Base-by-base conservation (phyloP, 768 basidiomycete species). In the Termitomyces sp. region DNA sequence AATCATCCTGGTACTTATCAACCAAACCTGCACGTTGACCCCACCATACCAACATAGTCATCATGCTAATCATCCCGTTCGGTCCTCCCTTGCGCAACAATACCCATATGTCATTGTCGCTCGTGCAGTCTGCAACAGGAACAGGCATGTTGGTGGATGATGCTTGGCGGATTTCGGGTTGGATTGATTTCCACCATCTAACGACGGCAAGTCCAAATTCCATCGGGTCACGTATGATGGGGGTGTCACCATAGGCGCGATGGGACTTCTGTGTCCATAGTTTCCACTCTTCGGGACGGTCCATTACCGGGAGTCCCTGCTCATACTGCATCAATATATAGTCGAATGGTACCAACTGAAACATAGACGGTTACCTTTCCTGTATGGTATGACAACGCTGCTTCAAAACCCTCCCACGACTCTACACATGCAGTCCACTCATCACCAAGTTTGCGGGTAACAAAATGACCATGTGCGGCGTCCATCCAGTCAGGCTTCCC, bases 111-210 rank as follows among this genome's bases (percentile, higher is more conserved):
- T 55, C 54, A 15, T 29, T 10, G 12, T 32, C 16, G 25, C 12
- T n/a, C 12, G 7, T 7, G 2, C 39, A 22, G 20, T 22, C 18
- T 6, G 16, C 39, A 33, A 33, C 12, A n/a, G 39, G 15, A 15
- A 27, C 7, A 18, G 29, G 40, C 13, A 55, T 25, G 38, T 42
- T 31, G 2, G 15, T 52, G 0, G 22, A 27, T 2, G 22, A 44
- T 2, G 12, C 9, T 23, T 36, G 22, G 3, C 48, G 53, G 39
- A 53, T 55, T n/a, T 44, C 36, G 11, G 56, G 61, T 27, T 62
- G 58, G 23, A 62, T 62, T 3, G 13, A 7, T 33, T 55, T 49
- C 58, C 61, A 62, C 59, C 61, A 62, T 20, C 52, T 57, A 16
- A 60, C 50, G 5, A 60, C 13, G 7, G 52, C 56, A 0, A 53